These are phyloP conservation scores for Cercospora sp. DNA, from an alignment of 2,329 filamentous ascomycete genomes.

Conservation along the genomic window DNA sequence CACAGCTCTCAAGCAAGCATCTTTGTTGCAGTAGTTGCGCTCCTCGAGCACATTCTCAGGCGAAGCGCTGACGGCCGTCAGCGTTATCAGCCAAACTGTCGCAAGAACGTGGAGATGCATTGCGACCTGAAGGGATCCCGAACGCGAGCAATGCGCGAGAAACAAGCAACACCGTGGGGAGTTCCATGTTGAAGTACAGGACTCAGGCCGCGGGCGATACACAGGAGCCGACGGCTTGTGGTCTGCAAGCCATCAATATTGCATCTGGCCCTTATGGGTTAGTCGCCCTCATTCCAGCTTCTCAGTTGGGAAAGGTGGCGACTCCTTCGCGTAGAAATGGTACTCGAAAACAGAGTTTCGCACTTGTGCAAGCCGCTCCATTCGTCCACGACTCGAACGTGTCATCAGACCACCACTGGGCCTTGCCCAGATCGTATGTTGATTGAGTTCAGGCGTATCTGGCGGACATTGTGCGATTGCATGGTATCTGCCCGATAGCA, in stretches of 20 bases:
- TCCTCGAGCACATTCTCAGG: background rate
- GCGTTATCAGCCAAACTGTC: background rate
- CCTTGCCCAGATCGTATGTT: background rate
- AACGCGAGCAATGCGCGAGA: background rate
- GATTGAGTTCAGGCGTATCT: background rate
- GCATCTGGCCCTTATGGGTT: background rate
- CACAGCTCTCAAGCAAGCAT: background rate
- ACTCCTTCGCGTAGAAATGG: background rate
- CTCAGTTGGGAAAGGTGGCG: background rate
- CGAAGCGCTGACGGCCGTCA: background rate
- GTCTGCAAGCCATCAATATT: background rate
- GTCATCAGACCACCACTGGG: background rate
- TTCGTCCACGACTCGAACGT: background rate
- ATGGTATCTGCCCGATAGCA: background rate
- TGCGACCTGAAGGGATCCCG: background rate
- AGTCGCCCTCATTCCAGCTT: background rate
- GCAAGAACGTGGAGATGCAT: background rate
- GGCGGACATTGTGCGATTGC: background rate
- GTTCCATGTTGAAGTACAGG: background rate
- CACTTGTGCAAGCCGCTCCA: background rate
- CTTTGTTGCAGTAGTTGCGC: background rate
- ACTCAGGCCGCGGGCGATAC: background rate
- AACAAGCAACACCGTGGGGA: background rate
- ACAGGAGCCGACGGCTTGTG: background rate
- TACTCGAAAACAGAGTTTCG: background rate